Evolutionary conservation across 148 eudicot genomes (phyloP).

Genomic region (Polygonum maritimum): DNA sequence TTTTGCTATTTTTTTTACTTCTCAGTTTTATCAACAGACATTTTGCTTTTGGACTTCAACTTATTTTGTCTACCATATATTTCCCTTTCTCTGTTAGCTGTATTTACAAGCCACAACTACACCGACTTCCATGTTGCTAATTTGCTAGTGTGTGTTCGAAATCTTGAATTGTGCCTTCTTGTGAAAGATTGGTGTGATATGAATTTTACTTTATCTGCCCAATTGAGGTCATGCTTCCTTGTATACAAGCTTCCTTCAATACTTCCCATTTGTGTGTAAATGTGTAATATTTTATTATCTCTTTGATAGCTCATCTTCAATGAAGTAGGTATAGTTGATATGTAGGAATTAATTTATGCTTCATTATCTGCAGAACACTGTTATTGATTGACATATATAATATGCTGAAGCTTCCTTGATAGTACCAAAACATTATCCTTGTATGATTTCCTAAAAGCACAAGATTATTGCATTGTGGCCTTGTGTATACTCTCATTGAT

Average conservation of each 20-base stretch:
- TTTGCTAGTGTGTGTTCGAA: neutral
- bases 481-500: neutral
- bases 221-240: neutral
- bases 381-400: neutral
- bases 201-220: neutral
- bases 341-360: neutral
- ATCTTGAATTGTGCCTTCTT: neutral
- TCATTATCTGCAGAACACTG: neutral
- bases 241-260: neutral
- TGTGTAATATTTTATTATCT: neutral
- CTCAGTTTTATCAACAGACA: neutral
- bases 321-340: neutral
- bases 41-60: neutral
- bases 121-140: neutral
- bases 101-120: neutral
- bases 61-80: neutral
- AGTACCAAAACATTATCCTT: neutral
- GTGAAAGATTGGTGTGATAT: neutral
- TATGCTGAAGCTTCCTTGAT: neutral
- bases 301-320: neutral
- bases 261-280: neutral
- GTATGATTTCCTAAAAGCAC: neutral
- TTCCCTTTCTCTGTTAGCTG: neutral
- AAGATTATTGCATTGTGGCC: neutral
- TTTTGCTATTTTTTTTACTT: conserved; percentile 13